Evolutionary conservation across 2,329 filamentous ascomycete species (phyloP).

Genomic region (Raffaelea arxii): DNA sequence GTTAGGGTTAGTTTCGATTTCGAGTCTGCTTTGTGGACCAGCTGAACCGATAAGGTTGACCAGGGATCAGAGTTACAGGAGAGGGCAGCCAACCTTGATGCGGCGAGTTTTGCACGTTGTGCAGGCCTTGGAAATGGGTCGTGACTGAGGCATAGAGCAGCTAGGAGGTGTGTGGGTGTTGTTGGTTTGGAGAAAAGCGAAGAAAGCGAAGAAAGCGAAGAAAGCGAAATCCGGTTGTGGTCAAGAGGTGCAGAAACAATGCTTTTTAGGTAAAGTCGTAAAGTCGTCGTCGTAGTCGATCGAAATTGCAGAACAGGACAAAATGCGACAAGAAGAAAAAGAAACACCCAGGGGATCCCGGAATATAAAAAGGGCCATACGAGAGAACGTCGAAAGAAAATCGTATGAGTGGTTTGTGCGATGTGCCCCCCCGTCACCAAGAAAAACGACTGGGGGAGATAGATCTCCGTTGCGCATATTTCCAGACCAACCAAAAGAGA

Average conservation of each 20-base stretch:
- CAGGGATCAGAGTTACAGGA: too few relatives aligned
- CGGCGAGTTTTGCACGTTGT: constrained; percentile 5
- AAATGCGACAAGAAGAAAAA: background rate
- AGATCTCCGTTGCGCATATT: too few relatives aligned
- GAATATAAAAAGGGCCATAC: too few relatives aligned
- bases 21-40: background rate
- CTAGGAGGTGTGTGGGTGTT: background rate
- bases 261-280: too few relatives aligned
- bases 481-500: too few relatives aligned
- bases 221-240: too few relatives aligned
- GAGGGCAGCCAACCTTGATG: constrained; percentile 2
- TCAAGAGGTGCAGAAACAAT: too few relatives aligned
- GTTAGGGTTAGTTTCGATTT: background rate
- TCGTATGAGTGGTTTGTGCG: too few relatives aligned
- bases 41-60: background rate
- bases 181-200: background rate
- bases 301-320: background rate
- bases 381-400: too few relatives aligned
- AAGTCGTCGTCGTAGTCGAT: too few relatives aligned
- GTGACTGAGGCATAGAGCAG: constrained; percentile 1
- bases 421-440: too few relatives aligned
- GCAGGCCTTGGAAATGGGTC: constrained; percentile 5
- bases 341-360: background rate
- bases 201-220: background rate
- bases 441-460: too few relatives aligned